phyloP scores from a whole-genome alignment of 306 rosid genomes.

The Pyrus bretschneideri region DNA sequence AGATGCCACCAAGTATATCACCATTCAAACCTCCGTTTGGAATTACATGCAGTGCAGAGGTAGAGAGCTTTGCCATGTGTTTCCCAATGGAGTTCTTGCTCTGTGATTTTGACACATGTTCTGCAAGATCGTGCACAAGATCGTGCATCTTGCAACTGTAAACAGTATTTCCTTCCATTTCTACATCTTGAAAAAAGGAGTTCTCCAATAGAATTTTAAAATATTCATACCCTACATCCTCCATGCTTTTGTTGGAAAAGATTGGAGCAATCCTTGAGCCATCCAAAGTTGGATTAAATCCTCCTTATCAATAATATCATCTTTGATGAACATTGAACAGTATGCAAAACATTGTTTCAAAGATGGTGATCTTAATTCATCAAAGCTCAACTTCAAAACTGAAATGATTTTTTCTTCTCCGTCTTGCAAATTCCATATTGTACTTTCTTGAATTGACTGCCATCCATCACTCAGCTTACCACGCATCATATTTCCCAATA shows the following conservation, averaged over 20 bases:
- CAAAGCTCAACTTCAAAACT: conserved; percentile 5
- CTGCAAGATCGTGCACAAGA: neutral
- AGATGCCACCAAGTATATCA: too few relatives aligned
- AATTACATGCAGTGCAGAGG: neutral
- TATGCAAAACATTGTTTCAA: conserved; percentile 20
- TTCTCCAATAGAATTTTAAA: neutral
- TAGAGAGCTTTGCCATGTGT: neutral
- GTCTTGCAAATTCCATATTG: neutral
- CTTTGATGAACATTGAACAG: neutral
- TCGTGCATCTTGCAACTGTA: neutral
- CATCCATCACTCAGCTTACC: neutral
- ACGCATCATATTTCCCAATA: conserved; percentile 2
- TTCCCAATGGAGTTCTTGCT: neutral
- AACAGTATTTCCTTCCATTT: neutral
- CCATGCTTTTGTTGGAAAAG: neutral
- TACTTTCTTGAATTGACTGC: neutral
- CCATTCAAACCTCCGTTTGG: neutral
- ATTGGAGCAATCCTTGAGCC: conserved; percentile 9
- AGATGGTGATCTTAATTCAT: neutral
- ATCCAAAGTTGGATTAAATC: conserved; percentile 2
- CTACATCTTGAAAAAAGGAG: neutral
- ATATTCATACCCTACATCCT: neutral
- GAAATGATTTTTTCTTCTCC: neutral
- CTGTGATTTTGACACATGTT: neutral
- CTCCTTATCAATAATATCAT: neutral